Base-by-base conservation (phyloP, 192 early-diverging fungal species). In the Neocallimastix lanati region DNA sequence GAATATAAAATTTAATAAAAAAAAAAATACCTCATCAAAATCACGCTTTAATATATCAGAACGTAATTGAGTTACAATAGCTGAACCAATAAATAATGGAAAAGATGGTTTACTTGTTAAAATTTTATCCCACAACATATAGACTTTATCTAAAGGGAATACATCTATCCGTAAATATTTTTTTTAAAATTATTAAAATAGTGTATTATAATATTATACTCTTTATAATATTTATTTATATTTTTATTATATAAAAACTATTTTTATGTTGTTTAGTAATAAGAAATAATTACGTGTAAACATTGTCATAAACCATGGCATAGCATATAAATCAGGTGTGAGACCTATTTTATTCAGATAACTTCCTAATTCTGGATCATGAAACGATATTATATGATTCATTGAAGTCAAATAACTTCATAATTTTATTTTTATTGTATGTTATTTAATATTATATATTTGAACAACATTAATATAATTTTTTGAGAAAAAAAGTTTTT, bases 71-170 rank as follows among this genome's bases (percentile, higher is more conserved):
- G 86, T 83, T 78, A 95, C 78, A 29, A 95, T 93, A 0, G 92
- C 86, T 29, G 91, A 86, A 13, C 89, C 93, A 27, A 88, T 83
- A 85, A 92, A 93, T 12, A 92, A 78, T 25, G 88, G 89, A 35
- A 94, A 84, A 5, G 87, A 91, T 2, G 86, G 82, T 15, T 91
- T 88, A 4, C 91, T 91, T 15, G 89, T 87, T 9, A 95, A 77
- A 29, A 93, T 81, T 33, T 90, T 91, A 79, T 95, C 93, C 92
- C 93, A 95, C 12, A 95, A 82, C 77, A 90, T 91, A 81, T 93
- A 94, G 14, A 93, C 90, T 77, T 92, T 93, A 77, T 94, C 93
- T 21, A 95, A 79, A 13, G 93, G 90, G 81, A 95, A 94, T 12
- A 94, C 90, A 80, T 95, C 92, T 93, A 77, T 35, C 9, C 14